These are phyloP conservation scores for Auricularia sp. DNA, from an alignment of 768 basidiomycete species.

Conservation along the genomic window DNA sequence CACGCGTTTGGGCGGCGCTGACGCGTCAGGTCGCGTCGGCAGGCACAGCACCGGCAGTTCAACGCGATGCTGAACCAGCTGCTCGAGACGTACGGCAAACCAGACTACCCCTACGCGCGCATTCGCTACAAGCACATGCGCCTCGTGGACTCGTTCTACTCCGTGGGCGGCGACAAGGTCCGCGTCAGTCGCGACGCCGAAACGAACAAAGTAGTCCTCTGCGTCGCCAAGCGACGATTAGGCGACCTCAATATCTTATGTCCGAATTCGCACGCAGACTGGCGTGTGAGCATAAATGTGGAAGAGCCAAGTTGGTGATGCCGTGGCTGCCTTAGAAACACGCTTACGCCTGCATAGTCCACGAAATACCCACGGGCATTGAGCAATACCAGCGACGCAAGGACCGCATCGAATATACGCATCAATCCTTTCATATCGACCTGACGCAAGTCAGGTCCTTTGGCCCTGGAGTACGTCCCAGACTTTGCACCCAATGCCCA, in stretches of 20 bases:
- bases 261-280: constrained; percentile 78
- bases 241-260: constrained; percentile 82
- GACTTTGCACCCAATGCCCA: neutral
- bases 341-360: constrained; percentile 30
- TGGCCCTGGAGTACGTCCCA: neutral
- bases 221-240: constrained; percentile 71
- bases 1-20: constrained; percentile 14
- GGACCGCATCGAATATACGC: constrained; percentile 85
- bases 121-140: constrained; percentile 69
- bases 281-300: constrained; percentile 86
- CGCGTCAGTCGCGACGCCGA: constrained; percentile 81
- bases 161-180: constrained; percentile 47
- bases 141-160: constrained; percentile 73
- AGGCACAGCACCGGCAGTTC: constrained; percentile 83
- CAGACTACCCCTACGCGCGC: constrained; percentile 42
- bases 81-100: constrained; percentile 44
- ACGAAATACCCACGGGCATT: constrained; percentile 47
- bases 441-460: constrained; percentile 69
- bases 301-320: constrained; percentile 69
- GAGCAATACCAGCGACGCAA: constrained; percentile 52
- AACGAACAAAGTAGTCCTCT: constrained; percentile 49
- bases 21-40: constrained; percentile 7
- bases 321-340: neutral
- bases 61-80: constrained; percentile 82
- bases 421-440: constrained; percentile 90